Base-by-base conservation (phyloP, 768 basidiomycete genomes). In the Serendipita indica region DNA sequence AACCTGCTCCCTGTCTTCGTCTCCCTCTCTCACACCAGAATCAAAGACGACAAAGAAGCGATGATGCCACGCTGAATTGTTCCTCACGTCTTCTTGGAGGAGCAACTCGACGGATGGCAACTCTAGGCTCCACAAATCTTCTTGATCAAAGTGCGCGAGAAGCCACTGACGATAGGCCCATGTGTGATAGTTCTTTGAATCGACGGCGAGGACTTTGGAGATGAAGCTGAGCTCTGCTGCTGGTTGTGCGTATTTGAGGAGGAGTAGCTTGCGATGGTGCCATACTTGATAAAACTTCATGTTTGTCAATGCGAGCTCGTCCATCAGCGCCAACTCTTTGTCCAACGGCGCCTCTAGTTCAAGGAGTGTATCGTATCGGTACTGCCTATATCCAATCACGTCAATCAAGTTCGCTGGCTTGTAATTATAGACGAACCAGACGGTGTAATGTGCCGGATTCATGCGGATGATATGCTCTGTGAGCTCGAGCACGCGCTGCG, bases 151-250 rank as follows among this genome's bases (percentile, higher is more conserved):
- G 67, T 84, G 81, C 6, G 87, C 83, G 39, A 96, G 80, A 12
- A 92, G 69, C 91, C 92, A 97, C 69, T 99, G 93, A 4, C 94
- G 79, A 70, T 97, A 94, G 5, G 89, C 88, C 96, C 96, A 99
- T 0, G 96, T 98, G 70, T 98, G 94, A 69, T 99, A 99, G 73
- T 99, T 99, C 79, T 99, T 99, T 43, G 80, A 71, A 67, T 99
- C 96, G 20, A 71, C 76, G 5, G 78, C 72, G 30, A 99, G 79
- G 1, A 82, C 82, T 58, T 72, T 70, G 56, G 82, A 77, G 67
- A 91, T 83, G 70, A 96, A 97, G 33, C 68, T 74, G 58, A 98
- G 82, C 70, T 99, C 96, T 16, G 61, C 22, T 12, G 34, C 30
- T 3, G 83, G 77, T 22, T 75, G 68, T 59, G 77, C 73, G 32